These are phyloP conservation scores for Neonectria sp. DNA, from an alignment of 2,329 filamentous ascomycete genomes.

Conservation along the genomic window DNA sequence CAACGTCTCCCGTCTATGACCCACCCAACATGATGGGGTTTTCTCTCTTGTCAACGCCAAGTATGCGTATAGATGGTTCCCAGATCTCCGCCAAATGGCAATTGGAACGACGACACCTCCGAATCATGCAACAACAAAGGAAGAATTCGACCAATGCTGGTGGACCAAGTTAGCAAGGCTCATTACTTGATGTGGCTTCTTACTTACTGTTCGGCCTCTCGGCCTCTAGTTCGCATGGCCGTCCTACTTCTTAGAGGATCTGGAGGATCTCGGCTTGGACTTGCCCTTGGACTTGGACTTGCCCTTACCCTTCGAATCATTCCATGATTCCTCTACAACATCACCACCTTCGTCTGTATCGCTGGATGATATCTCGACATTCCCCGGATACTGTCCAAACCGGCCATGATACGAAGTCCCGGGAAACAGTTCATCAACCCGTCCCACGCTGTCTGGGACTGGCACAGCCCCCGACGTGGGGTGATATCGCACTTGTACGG, in stretches of 20 bases:
- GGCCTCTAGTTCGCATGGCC: background rate
- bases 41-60: background rate
- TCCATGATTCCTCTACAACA: background rate
- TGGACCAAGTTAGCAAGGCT: background rate
- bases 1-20: background rate
- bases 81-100: background rate
- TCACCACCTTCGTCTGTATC: background rate
- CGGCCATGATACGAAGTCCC: background rate
- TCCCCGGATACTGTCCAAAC: background rate
- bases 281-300: background rate
- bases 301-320: background rate
- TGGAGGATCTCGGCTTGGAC: background rate
- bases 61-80: background rate
- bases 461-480: background rate
- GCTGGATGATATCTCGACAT: background rate
- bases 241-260: background rate
- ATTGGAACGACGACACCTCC: too few species aligned
- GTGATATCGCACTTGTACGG: background rate
- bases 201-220: background rate
- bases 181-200: background rate
- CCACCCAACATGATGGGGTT: background rate
- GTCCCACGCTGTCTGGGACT: background rate
- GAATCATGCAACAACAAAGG: too few species aligned
- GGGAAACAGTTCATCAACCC: background rate
- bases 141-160: background rate